Evolutionary conservation across 495 filamentous ascomycete genomes (phyloP), one percentile per base, ranked within the genome.

Genomic region (Astrocystis sublimbata): DNA sequence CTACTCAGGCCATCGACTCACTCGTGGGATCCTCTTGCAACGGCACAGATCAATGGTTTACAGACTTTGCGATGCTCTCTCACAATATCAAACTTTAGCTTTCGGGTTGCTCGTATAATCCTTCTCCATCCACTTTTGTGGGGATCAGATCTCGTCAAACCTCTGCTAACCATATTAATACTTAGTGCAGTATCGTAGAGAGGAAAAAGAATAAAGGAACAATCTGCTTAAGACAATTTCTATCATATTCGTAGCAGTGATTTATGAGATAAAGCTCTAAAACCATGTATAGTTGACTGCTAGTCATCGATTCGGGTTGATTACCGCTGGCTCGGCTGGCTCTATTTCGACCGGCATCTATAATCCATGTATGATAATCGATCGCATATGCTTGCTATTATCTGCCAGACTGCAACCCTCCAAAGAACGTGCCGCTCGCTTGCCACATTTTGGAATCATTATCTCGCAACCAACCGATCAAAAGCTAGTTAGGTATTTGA

Each of bases 371-470:
- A n/a, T n/a, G n/a, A n/a, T n/a, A n/a, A 15, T n/a, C 6, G 17
- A n/a, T 28, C 33, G 26, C 5, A 31, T 23, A 53, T 53, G 31
- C 30, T 31, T 17, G 10, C 51, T n/a, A n/a, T n/a, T n/a, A n/a
- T n/a, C n/a, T n/a, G n/a, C n/a, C n/a, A n/a, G 35, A 10, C 31
- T 23, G 10, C 28, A 24, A 54, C 46, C 46, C 24, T 6, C 26
- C 46, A 28, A 6, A 47, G 28, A 47, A 47, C 43, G 43, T 47
- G 43, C 28, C 43, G 17, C 50, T 24, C 30, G 36, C 51, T 53
- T 53, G 50, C 30, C 50, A 23, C 23, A n/a, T 19, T 31, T 35
- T 2, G 30, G 15, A 23, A 36, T 26, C 3, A 4, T 21, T 36
- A 13, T 53, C 30, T 33, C 28, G 19, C 26, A 19, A 8, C 28